A percentile compares a stretch with the other conserved stretches of the same genome.
Evolutionary conservation across 768 basidiomycete species (phyloP).

Genomic region (Boletus huronensis): DNA sequence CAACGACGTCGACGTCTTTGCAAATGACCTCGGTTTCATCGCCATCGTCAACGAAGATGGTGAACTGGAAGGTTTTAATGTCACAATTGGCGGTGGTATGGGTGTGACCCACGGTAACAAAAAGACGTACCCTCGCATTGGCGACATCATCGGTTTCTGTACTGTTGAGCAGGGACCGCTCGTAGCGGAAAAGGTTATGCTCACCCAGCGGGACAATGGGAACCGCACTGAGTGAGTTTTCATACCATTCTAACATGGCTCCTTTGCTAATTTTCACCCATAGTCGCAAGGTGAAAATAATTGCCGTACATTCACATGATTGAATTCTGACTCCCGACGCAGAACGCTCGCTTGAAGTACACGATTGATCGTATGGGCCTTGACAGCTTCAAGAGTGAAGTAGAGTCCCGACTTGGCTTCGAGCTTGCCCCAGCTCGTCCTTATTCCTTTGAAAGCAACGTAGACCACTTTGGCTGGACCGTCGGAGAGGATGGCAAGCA

Average conservation of each 20-base stretch:
- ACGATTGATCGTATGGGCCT: constrained; percentile 96
- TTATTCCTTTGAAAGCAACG: constrained; percentile 81
- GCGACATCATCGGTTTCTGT: constrained; percentile 89
- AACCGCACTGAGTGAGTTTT: constrained; percentile 83
- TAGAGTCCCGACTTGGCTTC: constrained; percentile 86
- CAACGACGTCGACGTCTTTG: constrained; percentile 94
- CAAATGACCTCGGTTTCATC: constrained; percentile 96
- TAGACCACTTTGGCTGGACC: constrained; percentile 94
- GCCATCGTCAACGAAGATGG: constrained; percentile 79
- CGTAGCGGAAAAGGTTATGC: constrained; percentile 91
- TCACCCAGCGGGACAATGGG: constrained; percentile 92
- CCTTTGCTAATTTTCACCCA: constrained; percentile 1
- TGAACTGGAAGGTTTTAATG: constrained; percentile 88
- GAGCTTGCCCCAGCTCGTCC: constrained; percentile 66
- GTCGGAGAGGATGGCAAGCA: constrained; percentile 83
- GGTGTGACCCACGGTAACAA: constrained; percentile 99
- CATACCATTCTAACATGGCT: neutral
- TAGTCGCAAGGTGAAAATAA: constrained; percentile 54
- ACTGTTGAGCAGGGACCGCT: constrained; percentile 78
- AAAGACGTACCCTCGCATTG: constrained; percentile 94
- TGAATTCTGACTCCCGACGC: constrained; percentile 9
- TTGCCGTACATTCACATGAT: neutral
- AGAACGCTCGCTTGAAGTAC: constrained; percentile 93
- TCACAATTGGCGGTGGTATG: constrained; percentile 94
- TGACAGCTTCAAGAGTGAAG: constrained; percentile 80